Evolutionary conservation across 2,329 filamentous ascomycete species (phyloP).

Genomic region (Cercospora citrullina): DNA sequence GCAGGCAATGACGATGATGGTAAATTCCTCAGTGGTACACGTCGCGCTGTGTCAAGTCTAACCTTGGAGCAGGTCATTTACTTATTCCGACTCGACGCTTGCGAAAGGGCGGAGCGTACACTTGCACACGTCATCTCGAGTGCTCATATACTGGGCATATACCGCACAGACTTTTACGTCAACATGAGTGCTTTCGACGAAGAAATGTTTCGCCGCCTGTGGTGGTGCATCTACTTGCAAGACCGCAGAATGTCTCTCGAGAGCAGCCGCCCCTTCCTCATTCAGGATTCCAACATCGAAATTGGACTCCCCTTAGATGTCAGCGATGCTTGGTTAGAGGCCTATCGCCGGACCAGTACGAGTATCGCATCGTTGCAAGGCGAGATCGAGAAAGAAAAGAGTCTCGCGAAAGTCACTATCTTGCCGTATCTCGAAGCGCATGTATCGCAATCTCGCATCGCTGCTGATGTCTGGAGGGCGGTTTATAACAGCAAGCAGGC

Average conservation of each 20-base stretch:
- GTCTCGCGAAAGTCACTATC: background rate
- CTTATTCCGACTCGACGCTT: background rate
- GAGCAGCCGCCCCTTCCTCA: background rate
- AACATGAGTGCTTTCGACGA: background rate
- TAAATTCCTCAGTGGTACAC: background rate
- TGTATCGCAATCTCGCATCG: background rate
- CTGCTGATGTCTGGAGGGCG: background rate
- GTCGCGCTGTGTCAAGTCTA: background rate
- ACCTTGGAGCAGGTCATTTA: background rate
- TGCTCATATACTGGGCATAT: background rate
- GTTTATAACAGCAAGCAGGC: background rate
- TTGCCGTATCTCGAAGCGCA: background rate
- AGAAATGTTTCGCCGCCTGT: background rate
- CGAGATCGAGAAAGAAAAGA: background rate
- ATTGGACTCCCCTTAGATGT: background rate
- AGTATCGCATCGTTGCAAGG: background rate
- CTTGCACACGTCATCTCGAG: background rate
- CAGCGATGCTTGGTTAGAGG: background rate
- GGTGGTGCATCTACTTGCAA: background rate
- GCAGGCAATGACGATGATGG: background rate
- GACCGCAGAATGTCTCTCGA: background rate
- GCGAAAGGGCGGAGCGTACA: background rate
- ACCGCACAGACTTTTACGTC: background rate
- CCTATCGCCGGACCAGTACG: background rate
- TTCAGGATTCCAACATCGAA: background rate